phyloP scores from a whole-genome alignment of 192 early-diverging fungal genomes.

The Coemansia sp. region DNA sequence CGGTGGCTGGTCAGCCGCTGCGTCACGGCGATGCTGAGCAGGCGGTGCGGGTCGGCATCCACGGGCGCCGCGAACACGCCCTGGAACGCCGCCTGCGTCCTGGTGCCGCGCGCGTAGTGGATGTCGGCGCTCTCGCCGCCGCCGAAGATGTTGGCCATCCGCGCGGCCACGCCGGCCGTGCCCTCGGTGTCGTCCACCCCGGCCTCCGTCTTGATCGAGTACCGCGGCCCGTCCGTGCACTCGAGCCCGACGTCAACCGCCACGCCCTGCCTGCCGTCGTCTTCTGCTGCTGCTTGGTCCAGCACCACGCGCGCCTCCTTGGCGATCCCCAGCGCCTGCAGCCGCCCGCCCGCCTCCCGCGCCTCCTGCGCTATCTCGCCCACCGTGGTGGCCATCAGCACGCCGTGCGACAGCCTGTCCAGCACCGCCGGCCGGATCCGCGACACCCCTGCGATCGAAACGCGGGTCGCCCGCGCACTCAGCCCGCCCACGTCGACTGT shows the following conservation, averaged over 20 bases:
- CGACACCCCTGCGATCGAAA: slow-evolving; percentile 27
- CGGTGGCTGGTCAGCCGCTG: slow-evolving; percentile 66
- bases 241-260: slow-evolving; percentile 72
- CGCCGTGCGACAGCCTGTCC: slow-evolving; percentile 7
- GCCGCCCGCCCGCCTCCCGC: slow-evolving; percentile 45
- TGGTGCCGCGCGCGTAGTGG: slow-evolving; percentile 74
- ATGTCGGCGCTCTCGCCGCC: slow-evolving; percentile 80
- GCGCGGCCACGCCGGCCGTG: slow-evolving; percentile 69
- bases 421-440: slow-evolving; percentile 37
- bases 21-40: slow-evolving; percentile 64
- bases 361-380: slow-evolving; percentile 22
- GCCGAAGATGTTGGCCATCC: slow-evolving; percentile 85
- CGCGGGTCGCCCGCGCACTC: background rate
- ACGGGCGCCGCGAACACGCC: slow-evolving; percentile 66
- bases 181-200: slow-evolving; percentile 90
- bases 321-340: slow-evolving; percentile 46
- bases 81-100: slow-evolving; percentile 67
- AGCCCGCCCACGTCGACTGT: slow-evolving; percentile 15
- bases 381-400: slow-evolving; percentile 28
- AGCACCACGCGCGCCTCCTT: slow-evolving; percentile 24
- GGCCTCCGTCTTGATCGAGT: slow-evolving; percentile 83
- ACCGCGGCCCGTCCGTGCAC: slow-evolving; percentile 70
- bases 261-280: too few relatives aligned
- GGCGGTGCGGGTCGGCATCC: slow-evolving; percentile 68
- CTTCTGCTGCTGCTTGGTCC: slow-evolving; percentile 6